These are phyloP conservation scores for Clonostachys rosea DNA, from an alignment of 2,329 filamentous ascomycete species.

Conservation along the genomic window DNA sequence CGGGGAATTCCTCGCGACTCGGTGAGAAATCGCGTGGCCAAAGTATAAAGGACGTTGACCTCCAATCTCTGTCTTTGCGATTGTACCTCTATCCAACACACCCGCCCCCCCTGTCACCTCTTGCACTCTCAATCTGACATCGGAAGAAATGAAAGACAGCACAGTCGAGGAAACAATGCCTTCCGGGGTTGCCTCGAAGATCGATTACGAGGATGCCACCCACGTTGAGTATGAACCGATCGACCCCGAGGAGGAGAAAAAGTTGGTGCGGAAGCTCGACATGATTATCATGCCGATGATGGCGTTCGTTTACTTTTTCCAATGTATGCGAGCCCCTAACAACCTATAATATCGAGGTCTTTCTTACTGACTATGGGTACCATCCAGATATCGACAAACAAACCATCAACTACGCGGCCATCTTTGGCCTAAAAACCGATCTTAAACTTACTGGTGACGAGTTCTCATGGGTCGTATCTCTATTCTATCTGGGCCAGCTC, in stretches of 20 bases:
- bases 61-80: too few species aligned
- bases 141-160: too few species aligned
- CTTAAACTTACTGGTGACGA: slow-evolving; percentile 35
- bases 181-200: too few species aligned
- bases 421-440: slow-evolving; percentile 39
- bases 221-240: too few species aligned
- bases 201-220: too few species aligned
- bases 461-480: slow-evolving; percentile 41
- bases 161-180: too few species aligned
- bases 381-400: slow-evolving; percentile 38
- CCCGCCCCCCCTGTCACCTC: too few species aligned
- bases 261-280: slow-evolving; percentile 58
- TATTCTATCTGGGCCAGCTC: slow-evolving; percentile 39
- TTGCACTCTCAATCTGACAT: too few species aligned
- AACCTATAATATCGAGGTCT: background rate
- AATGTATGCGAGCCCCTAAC: slow-evolving; percentile 4
- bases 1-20: too few species aligned
- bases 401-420: slow-evolving; percentile 39
- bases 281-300: slow-evolving; percentile 54
- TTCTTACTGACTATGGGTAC: background rate
- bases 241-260: slow-evolving; percentile 41
- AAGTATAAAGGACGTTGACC: too few species aligned
- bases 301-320: slow-evolving; percentile 12
- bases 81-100: too few species aligned
- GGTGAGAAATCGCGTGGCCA: too few species aligned